Percentiles rank a stretch among this genome's conserved stretches.
These are phyloP conservation scores for Filosporella fistucella DNA, from an alignment of 495 filamentous ascomycete genomes.

Conservation along the genomic window DNA sequence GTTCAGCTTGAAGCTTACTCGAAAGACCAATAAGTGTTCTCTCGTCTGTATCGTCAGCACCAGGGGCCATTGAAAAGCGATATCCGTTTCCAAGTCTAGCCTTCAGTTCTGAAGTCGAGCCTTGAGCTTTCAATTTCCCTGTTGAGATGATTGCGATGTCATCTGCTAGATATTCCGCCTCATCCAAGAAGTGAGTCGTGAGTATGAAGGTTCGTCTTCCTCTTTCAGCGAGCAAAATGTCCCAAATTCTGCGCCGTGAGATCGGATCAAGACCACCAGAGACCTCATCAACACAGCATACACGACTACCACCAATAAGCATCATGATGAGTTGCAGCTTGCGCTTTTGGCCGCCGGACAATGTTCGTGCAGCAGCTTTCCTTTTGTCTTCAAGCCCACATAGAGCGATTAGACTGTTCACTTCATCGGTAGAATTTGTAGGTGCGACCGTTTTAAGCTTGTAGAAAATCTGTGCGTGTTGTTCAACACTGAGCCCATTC, in stretches of 20 bases:
- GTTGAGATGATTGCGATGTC: constrained; percentile 72
- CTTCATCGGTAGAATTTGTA: constrained; percentile 44
- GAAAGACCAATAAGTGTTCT: constrained; percentile 46
- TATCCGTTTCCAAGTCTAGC: constrained; percentile 66
- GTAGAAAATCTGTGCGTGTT: constrained; percentile 76
- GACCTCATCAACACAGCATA: constrained; percentile 86
- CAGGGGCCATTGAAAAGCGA: constrained; percentile 60
- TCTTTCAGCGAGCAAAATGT: constrained; percentile 75
- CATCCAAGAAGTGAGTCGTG: constrained; percentile 79
- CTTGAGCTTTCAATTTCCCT: constrained; percentile 61
- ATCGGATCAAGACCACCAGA: constrained; percentile 78
- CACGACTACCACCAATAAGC: constrained; percentile 79
- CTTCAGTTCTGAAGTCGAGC: constrained; percentile 69
- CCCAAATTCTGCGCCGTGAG: constrained; percentile 77
- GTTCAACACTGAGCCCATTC: constrained; percentile 72
- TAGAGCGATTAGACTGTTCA: constrained; percentile 51
- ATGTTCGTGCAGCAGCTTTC: constrained; percentile 56
- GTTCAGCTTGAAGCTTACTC: constrained; percentile 57
- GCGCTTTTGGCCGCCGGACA: constrained; percentile 85
- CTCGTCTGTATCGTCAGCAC: constrained; percentile 33
- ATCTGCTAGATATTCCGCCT: constrained; percentile 70
- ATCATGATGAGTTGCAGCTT: constrained; percentile 88
- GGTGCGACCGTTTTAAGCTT: constrained; percentile 56
- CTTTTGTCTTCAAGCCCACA: constrained; percentile 68
- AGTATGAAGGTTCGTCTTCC: constrained; percentile 72